Evolutionary conservation across 2,329 filamentous ascomycete genomes (phyloP).

Genomic region (Trichoderma hamatum): DNA sequence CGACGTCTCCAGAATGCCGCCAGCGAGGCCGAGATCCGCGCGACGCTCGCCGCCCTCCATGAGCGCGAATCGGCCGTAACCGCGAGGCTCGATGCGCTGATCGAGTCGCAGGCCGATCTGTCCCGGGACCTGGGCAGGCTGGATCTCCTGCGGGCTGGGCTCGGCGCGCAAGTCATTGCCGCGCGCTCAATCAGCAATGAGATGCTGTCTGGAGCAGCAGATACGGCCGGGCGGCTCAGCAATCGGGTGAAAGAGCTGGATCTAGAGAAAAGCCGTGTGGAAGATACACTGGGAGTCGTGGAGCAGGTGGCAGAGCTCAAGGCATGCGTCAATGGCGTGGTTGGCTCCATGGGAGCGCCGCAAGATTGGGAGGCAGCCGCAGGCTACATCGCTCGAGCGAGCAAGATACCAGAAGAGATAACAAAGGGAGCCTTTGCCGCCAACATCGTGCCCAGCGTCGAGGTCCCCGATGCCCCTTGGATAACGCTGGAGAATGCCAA

Average conservation of each 20-base stretch:
- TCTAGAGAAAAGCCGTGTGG: conserved; percentile 86
- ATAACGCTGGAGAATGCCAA: conserved; percentile 85
- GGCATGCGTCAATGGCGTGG: conserved; percentile 90
- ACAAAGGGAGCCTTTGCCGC: conserved; percentile 84
- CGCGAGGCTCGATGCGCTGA: conserved; percentile 71
- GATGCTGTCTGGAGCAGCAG: conserved; percentile 85
- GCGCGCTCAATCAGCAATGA: conserved; percentile 83
- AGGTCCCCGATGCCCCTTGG: conserved; percentile 89
- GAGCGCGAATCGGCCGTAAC: conserved; percentile 75
- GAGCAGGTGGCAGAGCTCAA: conserved; percentile 97
- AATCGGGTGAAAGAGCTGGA: conserved; percentile 86
- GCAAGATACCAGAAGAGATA: conserved; percentile 78
- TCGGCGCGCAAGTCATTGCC: conserved; percentile 83
- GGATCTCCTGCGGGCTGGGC: conserved; percentile 83
- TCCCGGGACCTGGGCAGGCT: conserved; percentile 84
- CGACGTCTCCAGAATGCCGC: conserved; percentile 66
- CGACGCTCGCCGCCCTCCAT: conserved; percentile 74
- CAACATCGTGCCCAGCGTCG: conserved; percentile 89
- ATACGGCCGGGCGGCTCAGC: conserved; percentile 83
- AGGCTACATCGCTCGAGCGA: conserved; percentile 81
- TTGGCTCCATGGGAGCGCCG: conserved; percentile 94
- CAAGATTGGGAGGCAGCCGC: conserved; percentile 99
- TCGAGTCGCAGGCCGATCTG: conserved; percentile 83
- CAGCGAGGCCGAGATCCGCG: conserved; percentile 77
- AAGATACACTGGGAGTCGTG: conserved; percentile 86